Evolutionary conservation across 179 eudicot genomes (phyloP).

Genomic region (Camellia oleifera): DNA sequence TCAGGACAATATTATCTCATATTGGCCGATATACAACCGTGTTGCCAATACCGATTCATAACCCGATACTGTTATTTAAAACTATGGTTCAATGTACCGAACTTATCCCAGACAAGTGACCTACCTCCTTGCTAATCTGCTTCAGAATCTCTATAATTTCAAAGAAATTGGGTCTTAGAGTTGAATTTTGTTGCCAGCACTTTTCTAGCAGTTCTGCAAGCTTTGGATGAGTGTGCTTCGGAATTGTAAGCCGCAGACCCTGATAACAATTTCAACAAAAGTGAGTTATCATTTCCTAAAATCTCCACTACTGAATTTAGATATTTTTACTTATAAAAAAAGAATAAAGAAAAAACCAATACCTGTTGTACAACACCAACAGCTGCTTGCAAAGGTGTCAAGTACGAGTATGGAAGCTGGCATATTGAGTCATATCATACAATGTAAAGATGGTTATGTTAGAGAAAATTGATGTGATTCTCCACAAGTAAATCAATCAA

Average conservation of each 20-base stretch:
- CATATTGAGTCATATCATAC: neutral
- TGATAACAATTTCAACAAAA: constrained; percentile 13
- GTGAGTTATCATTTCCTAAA: neutral
- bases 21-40: no score
- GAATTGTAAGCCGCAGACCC: constrained; percentile 73
- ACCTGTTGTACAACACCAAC: constrained; percentile 83
- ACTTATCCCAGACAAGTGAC: neutral
- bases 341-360: neutral
- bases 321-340: neutral
- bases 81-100: neutral
- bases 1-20: no score
- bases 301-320: neutral
- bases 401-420: constrained; percentile 64
- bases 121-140: constrained; percentile 42
- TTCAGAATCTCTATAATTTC: constrained; percentile 47
- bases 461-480: no score
- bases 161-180: constrained; percentile 58
- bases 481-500: no score
- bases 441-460: constrained; percentile 14
- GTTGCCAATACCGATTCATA: no score
- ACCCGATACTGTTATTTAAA: no score
- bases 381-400: constrained; percentile 85
- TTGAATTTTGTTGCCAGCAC: constrained; percentile 85
- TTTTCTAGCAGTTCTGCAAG: constrained; percentile 48
- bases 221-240: constrained; percentile 55